Conservation (phyloP, 169 alveolate genomes). For the Plasmodium knowlesi region DNA sequence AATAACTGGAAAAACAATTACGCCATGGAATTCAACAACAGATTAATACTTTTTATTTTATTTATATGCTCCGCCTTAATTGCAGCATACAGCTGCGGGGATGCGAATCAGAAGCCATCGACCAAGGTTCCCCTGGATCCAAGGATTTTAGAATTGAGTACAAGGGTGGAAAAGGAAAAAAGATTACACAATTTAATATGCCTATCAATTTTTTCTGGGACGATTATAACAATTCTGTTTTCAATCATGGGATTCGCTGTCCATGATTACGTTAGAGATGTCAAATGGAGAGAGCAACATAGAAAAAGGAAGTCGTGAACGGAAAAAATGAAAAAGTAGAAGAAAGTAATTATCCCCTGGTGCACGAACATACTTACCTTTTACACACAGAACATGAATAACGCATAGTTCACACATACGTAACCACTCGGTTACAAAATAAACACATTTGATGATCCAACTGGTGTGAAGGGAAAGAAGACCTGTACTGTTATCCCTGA, state of each 20-base stretch:
- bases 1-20: neutral
- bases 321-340: neutral
- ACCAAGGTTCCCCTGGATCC: neutral
- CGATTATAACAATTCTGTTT: neutral
- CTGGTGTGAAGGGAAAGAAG: neutral
- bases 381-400: neutral
- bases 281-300: neutral
- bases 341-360: neutral
- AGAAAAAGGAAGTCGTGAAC: neutral
- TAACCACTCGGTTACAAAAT: neutral
- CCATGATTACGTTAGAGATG: neutral
- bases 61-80: conserved; percentile 1
- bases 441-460: neutral
- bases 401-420: neutral
- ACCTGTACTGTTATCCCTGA: neutral
- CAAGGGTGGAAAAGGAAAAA: neutral
- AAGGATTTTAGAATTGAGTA: conserved; percentile 17
- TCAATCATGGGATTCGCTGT: conserved; percentile 1
- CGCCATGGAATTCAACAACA: neutral
- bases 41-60: neutral
- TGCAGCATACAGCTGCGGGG: neutral
- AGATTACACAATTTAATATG: neutral
- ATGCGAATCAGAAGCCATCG: neutral
- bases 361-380: neutral
- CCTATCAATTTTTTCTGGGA: neutral